Evolutionary conservation across 2,329 filamentous ascomycete species (phyloP), one percentile per base, ranked within the genome.

Genomic region (Graphilbum ipis-grandicollis): DNA sequence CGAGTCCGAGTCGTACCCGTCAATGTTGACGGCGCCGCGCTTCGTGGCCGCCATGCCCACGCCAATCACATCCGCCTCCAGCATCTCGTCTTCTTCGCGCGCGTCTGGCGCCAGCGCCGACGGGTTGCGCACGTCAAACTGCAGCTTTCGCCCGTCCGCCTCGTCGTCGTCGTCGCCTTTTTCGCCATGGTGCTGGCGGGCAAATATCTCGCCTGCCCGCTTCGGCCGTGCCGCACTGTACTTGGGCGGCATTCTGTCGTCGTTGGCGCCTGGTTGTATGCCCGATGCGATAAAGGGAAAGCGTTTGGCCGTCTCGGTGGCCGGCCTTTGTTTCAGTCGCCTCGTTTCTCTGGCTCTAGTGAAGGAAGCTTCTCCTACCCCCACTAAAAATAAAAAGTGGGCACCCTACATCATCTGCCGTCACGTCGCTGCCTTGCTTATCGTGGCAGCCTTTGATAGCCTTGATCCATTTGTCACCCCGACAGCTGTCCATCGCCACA

Each of bases 1-100:
- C 3, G 88, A 93, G 56, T 98, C 90, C 9, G 80, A 90, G 47
- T 96, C 88, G 59, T 96, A 98, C 35, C 90, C 90, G 51, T 96
- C 90, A 30, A 98, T 75, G 50, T 96, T 94, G 38, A 98, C 82
- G 0, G 88, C 90, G 46, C 88, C 88, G 43, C 90, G 82, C 55
- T 93, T 93, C 1, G 84, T 82, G 23, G 72, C 68, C 9, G 75
- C 73, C 2, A 72, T 72, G 15, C 73, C 67, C 2, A 77, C 80
- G 14, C 86, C 85, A 45, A 96, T 94, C 29, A 94, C 86, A 52
- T 96, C 90, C 18, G 86, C 84, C 35, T 93, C 83, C 9, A 98
- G 70, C 21, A 88, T 70, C 4, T 61, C 60, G 44, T 79, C 79
- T 32, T 81, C 75, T 44, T 82, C 79, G 2, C 71, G 69, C 2